phyloP scores from a whole-genome alignment of 2,329 filamentous ascomycete species.

The Fusarium keratoplasticum region DNA sequence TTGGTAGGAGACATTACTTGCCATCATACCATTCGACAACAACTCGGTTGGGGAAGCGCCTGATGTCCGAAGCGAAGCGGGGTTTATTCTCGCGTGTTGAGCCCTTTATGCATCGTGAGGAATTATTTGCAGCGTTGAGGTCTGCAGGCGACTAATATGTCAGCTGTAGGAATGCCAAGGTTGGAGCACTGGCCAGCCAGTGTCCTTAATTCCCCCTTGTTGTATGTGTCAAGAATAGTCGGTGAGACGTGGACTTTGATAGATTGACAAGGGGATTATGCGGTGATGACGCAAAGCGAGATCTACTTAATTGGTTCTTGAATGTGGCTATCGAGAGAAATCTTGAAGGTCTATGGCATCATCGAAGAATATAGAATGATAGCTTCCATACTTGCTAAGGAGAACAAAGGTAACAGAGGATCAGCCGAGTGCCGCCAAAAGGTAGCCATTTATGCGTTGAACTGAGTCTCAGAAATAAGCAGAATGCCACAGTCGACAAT shows the following conservation, averaged over 20 bases:
- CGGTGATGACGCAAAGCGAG: neutral
- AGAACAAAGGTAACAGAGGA: neutral
- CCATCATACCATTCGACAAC: neutral
- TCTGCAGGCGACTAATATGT: neutral
- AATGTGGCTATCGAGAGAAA: neutral
- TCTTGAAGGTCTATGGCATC: neutral
- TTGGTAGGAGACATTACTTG: neutral
- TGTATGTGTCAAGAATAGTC: neutral
- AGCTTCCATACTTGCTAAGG: neutral
- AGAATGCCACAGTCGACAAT: neutral
- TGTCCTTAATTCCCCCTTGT: neutral
- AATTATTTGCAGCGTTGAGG: neutral
- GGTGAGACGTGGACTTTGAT: neutral
- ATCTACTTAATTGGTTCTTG: no score
- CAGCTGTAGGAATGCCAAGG: neutral
- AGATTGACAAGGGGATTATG: neutral
- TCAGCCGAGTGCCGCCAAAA: neutral
- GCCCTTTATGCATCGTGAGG: neutral
- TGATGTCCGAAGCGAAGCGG: neutral
- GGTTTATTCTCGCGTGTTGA: neutral
- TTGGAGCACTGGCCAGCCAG: neutral
- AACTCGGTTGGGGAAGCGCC: neutral
- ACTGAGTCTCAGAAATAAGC: neutral
- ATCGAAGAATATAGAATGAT: neutral
- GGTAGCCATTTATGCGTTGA: neutral